A percentile compares a stretch with the other conserved stretches of the same genome.
Evolutionary conservation across 441 rosid species (phyloP).

Genomic region (Bruguiera hainesii): DNA sequence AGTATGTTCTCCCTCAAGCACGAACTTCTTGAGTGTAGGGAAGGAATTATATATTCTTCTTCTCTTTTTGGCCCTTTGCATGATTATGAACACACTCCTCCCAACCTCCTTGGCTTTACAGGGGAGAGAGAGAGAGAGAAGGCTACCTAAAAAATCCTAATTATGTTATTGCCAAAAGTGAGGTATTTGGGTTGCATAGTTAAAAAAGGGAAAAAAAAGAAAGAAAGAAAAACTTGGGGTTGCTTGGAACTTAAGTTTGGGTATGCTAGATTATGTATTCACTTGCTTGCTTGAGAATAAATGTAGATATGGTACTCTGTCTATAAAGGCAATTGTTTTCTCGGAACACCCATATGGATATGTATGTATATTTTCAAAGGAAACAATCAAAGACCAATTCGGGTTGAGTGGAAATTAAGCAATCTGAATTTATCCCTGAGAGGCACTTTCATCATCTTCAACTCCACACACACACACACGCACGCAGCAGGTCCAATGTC

Average conservation of each 20-base stretch:
- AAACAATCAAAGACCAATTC: constrained; percentile 19
- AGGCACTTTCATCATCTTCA: constrained; percentile 23
- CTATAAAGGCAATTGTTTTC: constrained; percentile 25
- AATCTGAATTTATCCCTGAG: constrained; percentile 24
- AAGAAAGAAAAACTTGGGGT: constrained; percentile 10
- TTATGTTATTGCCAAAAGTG: background rate
- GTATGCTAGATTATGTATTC: constrained; percentile 24
- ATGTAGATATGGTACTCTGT: constrained; percentile 30
- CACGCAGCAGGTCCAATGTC: constrained; percentile 47
- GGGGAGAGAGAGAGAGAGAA: background rate
- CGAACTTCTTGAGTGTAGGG: constrained; percentile 49
- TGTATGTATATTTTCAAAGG: background rate
- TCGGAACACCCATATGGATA: constrained; percentile 5
- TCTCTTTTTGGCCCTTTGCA: constrained; percentile 36
- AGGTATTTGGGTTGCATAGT: background rate
- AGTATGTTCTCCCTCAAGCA: constrained; percentile 38
- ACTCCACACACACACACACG: no score
- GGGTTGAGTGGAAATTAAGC: constrained; percentile 64
- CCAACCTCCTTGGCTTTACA: constrained; percentile 20
- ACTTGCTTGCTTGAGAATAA: constrained; percentile 44
- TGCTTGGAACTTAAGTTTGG: constrained; percentile 68
- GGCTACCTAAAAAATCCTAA: constrained; percentile 25
- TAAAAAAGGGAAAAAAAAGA: background rate
- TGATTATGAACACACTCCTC: constrained; percentile 14
- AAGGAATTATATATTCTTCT: constrained; percentile 60